phyloP scores from a whole-genome alignment of 495 filamentous ascomycete genomes.

The Evernia prunastri region DNA sequence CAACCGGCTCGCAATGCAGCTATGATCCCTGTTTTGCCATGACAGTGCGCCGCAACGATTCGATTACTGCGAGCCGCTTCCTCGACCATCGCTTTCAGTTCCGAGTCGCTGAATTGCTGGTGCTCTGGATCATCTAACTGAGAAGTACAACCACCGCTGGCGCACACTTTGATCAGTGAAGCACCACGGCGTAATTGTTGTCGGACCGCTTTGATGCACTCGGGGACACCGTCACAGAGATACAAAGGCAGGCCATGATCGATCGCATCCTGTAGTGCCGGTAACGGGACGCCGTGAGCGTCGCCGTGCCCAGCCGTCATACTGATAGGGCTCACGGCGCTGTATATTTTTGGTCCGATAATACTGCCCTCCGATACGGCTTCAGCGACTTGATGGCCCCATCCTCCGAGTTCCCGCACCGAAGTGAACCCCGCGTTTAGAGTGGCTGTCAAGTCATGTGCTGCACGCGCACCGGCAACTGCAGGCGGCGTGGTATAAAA shows the following conservation, averaged over 20 bases:
- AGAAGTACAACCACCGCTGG: slow-evolving; percentile 43
- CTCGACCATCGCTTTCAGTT: slow-evolving; percentile 42
- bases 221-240: slow-evolving; percentile 44
- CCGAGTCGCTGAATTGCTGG: slow-evolving; percentile 46
- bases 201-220: slow-evolving; percentile 42
- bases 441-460: slow-evolving; percentile 36
- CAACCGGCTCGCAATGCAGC: slow-evolving; percentile 42
- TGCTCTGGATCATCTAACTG: slow-evolving; percentile 41
- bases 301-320: slow-evolving; percentile 47
- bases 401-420: slow-evolving; percentile 43
- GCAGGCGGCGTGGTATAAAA: slow-evolving; percentile 18
- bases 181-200: slow-evolving; percentile 45
- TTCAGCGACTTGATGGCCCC: slow-evolving; percentile 36
- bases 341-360: slow-evolving; percentile 45
- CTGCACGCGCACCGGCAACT: slow-evolving; percentile 35
- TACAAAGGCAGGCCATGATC: slow-evolving; percentile 26
- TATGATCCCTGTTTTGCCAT: slow-evolving; percentile 47
- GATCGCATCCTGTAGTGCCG: slow-evolving; percentile 31
- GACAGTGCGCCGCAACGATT: slow-evolving; percentile 45
- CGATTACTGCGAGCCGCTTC: slow-evolving; percentile 42
- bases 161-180: slow-evolving; percentile 45
- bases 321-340: slow-evolving; percentile 35
- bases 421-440: slow-evolving; percentile 49
- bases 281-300: slow-evolving; percentile 33
- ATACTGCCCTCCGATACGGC: slow-evolving; percentile 43